phyloP scores from a whole-genome alignment of 768 basidiomycete genomes.

The Suillus subaureus region DNA sequence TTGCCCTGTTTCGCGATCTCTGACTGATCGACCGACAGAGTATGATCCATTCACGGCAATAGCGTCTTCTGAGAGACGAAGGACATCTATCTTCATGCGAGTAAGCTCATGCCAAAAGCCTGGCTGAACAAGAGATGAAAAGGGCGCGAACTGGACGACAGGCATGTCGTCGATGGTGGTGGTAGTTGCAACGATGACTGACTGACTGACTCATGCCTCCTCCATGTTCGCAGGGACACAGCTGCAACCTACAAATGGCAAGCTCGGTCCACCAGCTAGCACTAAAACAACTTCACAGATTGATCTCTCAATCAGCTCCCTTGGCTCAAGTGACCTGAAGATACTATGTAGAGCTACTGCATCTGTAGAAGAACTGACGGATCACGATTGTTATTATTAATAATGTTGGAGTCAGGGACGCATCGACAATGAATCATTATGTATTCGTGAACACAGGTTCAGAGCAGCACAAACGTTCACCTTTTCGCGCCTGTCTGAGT shows the following conservation, averaged over 20 bases:
- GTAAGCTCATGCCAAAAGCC: conserved; percentile 93
- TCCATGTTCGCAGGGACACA: not conserved
- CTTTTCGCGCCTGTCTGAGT: not conserved
- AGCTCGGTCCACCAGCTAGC: not conserved
- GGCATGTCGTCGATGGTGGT: conserved; percentile 36
- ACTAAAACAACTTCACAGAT: not conserved
- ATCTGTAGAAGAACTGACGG: not conserved
- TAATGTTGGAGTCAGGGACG: not conserved
- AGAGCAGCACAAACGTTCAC: not conserved
- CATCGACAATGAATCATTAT: not conserved
- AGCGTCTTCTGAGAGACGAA: conserved; percentile 76
- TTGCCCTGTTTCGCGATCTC: conserved; percentile 75
- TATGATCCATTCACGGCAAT: conserved; percentile 69
- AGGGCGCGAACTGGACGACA: conserved; percentile 87
- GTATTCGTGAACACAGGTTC: not conserved
- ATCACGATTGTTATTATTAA: not conserved
- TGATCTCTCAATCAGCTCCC: not conserved
- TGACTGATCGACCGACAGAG: conserved; percentile 66
- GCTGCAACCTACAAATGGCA: conserved; percentile 5
- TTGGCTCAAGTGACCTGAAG: not conserved
- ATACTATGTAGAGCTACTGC: not conserved
- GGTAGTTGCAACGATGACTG: conserved; percentile 4
- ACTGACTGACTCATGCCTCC: not conserved
- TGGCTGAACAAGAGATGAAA: conserved; percentile 86
- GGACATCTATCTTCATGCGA: conserved; percentile 85